Evolutionary conservation across 2,329 filamentous ascomycete species (phyloP), one percentile per base, ranked within the genome.

Genomic region (Botryotinia globosa): DNA sequence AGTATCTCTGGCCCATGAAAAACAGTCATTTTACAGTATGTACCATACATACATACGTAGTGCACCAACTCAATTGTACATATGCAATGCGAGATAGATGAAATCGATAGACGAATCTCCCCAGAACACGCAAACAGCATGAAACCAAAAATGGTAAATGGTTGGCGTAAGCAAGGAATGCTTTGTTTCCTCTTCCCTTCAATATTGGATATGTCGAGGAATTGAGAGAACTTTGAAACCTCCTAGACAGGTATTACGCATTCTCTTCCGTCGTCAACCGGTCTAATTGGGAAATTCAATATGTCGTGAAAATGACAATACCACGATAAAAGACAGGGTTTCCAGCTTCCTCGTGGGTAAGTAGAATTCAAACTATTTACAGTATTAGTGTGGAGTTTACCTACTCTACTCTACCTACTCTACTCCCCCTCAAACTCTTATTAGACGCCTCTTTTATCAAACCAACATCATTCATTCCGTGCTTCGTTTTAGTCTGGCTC

Each of bases 101-200:
- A 48, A 29, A 16, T 12, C n/a, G 22, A 66, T 54, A 39, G 32
- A 66, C 68, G 68, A 70, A 70, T 70, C 56, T 63, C 34, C 12
- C 68, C 29, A 42, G 68, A 48, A 63, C 56, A 70, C 68, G 68
- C 68, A 45, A 63, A 70, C 68, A 25, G 32, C 25, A 67, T 29
- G 64, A 39, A 29, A 5, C 32, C 29, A n/a, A 66, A 51, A 29
- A 18, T 56, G 51, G 51, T 29, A 9, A 29, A 67, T 54, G 37
- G 64, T 67, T 54, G 64, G 64, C 32, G 14, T 20, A 67, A 39
- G 56, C 68, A 63, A 70, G 68, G 56, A 44, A 66, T 67, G 64
- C 64, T 54, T 54, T 67, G 64, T 67, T 67, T 37, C 45, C 22
- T 44, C n/a, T 63, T 29, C 39, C 25, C 59, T 39, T 62, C 37